Evolutionary conservation across 345 rosid species (phyloP), one percentile per base, ranked within the genome.

Genomic region (Citrus cavaleriei): DNA sequence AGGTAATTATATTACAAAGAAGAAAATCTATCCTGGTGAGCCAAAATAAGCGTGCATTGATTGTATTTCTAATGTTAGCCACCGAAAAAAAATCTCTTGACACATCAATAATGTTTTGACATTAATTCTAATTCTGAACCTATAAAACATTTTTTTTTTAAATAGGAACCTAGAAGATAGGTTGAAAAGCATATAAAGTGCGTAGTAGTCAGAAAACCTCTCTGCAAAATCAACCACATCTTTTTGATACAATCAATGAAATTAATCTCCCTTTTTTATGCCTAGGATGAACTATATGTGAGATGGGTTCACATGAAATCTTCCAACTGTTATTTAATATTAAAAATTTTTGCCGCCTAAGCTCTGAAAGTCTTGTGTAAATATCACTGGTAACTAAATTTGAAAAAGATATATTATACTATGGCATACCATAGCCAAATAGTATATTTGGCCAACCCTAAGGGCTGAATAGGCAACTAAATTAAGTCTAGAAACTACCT

Each of bases 401-500:
- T 62, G 14, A 42, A 5, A 35, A 12, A 21, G 27, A 42, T 42
- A n/a, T 74, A 60, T 24, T 32, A 72, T 7, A 25, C 30, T 7
- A 22, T 0, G 59, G 22, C 65, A 30, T 34, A 73, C 16, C 37
- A 4, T 40, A 62, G 38, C 40, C 13, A 74, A 42, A 28, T 51
- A 61, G 24, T 25, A n/a, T 38, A 57, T 18, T 72, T 57, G 49
- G 46, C 61, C 63, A 25, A 27, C 9, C 57, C 3, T 19, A 25
- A 34, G 10, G 4, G 24, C 22, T 6, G 8, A 42, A 38, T 22
- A 28, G 34, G 8, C 71, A 71, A 30, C 28, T 28, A 42, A 77
- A 77, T 22, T 60, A 60, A 64, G 30, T 71, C 18, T 14, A 68
- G 69, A 55, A 63, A 51, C 30, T 89, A 95, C 98, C 95, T 90